Base-by-base conservation (phyloP, 2,329 filamentous ascomycete genomes). In the Dactylellina parvicollis region DNA sequence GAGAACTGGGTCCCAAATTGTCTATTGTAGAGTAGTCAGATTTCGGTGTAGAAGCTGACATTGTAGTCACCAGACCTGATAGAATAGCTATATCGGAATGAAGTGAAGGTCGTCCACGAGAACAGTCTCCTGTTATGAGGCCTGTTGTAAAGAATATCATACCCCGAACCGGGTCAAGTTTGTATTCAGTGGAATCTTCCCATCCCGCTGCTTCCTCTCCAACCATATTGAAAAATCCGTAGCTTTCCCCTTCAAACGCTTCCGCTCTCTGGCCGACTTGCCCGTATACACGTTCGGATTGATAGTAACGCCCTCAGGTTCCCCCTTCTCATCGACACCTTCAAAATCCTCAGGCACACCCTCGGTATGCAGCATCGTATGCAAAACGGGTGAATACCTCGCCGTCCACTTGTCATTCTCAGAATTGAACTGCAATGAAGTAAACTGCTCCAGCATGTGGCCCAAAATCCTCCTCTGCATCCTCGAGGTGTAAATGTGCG, bases 1-100 rank as follows among this genome's bases (percentile, higher is more conserved):
- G 86, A 8, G 79, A 78, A 14, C 75, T 85, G 76, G 77, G 76
- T 2, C 76, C 77, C 2, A 76, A 75, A 55, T 56, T 76, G 10
- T 55, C 76, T 42, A 22, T 57, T 8, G 59, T 46, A 42, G 67
- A 72, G 44, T 72, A 65, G 26, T 40, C 40, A 5, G 2, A 18
- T 40, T 22, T 42, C n/a, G n/a, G n/a, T n/a, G n/a, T n/a, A n/a
- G n/a, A n/a, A n/a, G n/a, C n/a, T n/a, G n/a, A n/a, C n/a, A n/a
- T n/a, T n/a, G n/a, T n/a, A n/a, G n/a, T n/a, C n/a, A n/a, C n/a
- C n/a, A n/a, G n/a, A n/a, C n/a, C n/a, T n/a, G n/a, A n/a, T n/a
- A n/a, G n/a, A n/a, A n/a, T n/a, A n/a, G n/a, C n/a, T n/a, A n/a
- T n/a, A n/a, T n/a, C n/a, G n/a, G n/a, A n/a, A n/a, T n/a, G n/a